Percentiles rank a stretch among this genome's conserved stretches.
Evolutionary conservation across 768 basidiomycete genomes (phyloP).

Genomic region (Pleurotus tuber-regium): DNA sequence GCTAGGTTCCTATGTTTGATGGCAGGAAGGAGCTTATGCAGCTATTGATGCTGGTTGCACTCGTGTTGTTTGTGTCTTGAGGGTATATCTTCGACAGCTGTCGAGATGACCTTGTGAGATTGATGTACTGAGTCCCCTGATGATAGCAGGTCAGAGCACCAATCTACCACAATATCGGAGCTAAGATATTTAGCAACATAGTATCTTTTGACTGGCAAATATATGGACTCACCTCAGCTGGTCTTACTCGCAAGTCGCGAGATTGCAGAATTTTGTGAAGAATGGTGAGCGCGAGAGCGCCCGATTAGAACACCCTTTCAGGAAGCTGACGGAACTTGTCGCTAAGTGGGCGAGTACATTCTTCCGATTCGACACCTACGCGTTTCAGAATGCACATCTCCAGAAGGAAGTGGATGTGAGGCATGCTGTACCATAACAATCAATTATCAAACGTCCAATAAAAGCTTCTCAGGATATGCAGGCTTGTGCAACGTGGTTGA

Average conservation of each 20-base stretch:
- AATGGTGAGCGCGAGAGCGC: background rate
- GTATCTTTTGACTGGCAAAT: background rate
- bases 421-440: constrained; percentile 7
- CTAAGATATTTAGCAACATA: background rate
- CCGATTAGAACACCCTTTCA: background rate
- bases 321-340: constrained; percentile 2
- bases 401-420: constrained; percentile 2
- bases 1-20: background rate
- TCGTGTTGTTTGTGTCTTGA: background rate
- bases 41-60: background rate
- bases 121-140: background rate
- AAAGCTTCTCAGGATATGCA: too few species aligned
- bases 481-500: background rate
- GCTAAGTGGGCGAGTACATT: constrained; percentile 9
- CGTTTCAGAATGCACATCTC: constrained; percentile 10
- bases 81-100: constrained; percentile 2
- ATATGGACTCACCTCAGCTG: background rate
- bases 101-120: constrained; percentile 9
- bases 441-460: too few species aligned
- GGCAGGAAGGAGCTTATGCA: background rate
- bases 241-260: too few species aligned
- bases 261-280: background rate
- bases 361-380: background rate
- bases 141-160: background rate
- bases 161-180: background rate